phyloP scores from a whole-genome alignment of 2,329 filamentous ascomycete species.

The Arthroderma uncinatum region DNA sequence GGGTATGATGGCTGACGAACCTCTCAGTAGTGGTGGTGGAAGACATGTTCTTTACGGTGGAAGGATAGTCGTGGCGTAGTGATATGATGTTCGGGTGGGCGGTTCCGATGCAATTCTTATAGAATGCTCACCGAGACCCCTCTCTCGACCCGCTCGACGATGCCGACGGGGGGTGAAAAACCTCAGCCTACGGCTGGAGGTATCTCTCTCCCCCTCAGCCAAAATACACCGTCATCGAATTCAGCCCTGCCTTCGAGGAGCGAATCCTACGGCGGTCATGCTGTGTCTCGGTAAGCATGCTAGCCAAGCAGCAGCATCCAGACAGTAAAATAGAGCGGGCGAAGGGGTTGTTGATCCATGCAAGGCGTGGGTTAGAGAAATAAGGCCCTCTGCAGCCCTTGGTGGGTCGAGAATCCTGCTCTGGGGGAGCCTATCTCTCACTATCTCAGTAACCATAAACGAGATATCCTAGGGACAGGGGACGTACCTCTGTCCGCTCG shows the following conservation, averaged over 20 bases:
- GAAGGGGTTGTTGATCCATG: not conserved
- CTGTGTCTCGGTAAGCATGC: not conserved
- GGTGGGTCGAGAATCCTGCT: no score
- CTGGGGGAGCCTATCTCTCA: no score
- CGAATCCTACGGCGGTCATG: not conserved
- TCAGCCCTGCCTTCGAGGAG: not conserved
- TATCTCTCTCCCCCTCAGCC: not conserved
- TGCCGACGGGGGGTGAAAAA: not conserved
- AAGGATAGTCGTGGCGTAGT: not conserved
- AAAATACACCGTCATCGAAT: not conserved
- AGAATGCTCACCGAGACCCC: not conserved
- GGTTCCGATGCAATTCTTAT: not conserved
- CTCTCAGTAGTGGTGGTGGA: not conserved
- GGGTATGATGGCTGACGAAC: not conserved
- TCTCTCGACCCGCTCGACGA: not conserved
- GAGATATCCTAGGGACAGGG: no score
- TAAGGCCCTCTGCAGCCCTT: no score
- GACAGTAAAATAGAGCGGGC: not conserved
- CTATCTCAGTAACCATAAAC: no score
- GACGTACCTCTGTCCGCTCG: no score
- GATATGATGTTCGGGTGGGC: not conserved
- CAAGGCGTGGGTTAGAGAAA: not conserved
- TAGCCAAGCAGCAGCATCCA: not conserved
- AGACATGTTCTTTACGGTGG: not conserved
- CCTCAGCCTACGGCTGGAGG: not conserved